phyloP scores from a whole-genome alignment of 257 asterid species.

The Rubia yunnanensis region DNA sequence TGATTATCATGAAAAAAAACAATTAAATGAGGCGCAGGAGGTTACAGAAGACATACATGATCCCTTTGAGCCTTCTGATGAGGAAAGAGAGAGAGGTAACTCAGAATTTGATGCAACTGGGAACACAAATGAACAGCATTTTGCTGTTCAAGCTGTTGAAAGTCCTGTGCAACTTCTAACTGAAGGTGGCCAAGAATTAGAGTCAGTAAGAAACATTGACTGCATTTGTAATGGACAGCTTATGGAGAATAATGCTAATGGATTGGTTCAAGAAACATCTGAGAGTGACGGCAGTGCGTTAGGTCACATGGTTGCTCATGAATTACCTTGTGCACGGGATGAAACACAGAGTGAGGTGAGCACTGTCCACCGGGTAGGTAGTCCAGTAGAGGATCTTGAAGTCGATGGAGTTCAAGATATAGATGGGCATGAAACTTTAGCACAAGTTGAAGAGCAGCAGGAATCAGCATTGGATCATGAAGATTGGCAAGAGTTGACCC shows the following conservation, averaged over 20 bases:
- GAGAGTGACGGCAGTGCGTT: slow-evolving; percentile 11
- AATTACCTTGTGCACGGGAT: slow-evolving; percentile 21
- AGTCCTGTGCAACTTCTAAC: slow-evolving; percentile 23
- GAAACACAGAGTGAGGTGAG: slow-evolving; percentile 21
- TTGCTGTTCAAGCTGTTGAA: slow-evolving; percentile 10
- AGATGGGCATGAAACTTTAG: slow-evolving; percentile 32
- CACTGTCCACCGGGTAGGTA: slow-evolving; percentile 18
- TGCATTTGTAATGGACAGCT: slow-evolving; percentile 16
- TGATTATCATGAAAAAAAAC: slow-evolving; percentile 8
- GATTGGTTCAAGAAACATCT: slow-evolving; percentile 22
- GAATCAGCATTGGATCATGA: slow-evolving; percentile 30
- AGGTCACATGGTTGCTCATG: slow-evolving; percentile 21
- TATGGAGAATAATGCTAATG: slow-evolving; percentile 21
- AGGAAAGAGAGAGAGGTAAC: slow-evolving; percentile 25
- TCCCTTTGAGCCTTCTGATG: slow-evolving; percentile 27
- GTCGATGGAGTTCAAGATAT: slow-evolving; percentile 24
- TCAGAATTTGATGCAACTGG: slow-evolving; percentile 17
- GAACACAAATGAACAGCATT: slow-evolving; percentile 14
- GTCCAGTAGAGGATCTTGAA: slow-evolving; percentile 18
- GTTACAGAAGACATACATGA: slow-evolving; percentile 16
- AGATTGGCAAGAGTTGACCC: slow-evolving; percentile 25
- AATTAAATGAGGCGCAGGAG: slow-evolving; percentile 18
- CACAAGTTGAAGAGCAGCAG: slow-evolving; percentile 31
- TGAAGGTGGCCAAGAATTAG: slow-evolving; percentile 22
- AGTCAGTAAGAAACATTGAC: slow-evolving; percentile 14